phyloP scores from a whole-genome alignment of 2,329 filamentous ascomycete genomes.

The Myriosclerotinia curreyana region DNA sequence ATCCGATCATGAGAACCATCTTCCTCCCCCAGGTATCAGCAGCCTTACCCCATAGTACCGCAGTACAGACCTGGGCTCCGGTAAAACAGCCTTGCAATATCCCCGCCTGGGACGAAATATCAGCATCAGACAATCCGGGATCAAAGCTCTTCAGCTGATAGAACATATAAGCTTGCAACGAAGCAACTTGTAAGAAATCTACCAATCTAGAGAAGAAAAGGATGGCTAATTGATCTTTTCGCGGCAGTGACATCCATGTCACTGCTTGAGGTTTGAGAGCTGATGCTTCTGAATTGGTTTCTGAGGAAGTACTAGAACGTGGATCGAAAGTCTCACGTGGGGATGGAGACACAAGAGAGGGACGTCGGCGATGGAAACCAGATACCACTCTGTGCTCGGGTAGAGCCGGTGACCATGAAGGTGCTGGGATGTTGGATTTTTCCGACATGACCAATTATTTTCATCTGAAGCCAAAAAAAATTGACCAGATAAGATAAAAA shows the following conservation, averaged over 20 bases:
- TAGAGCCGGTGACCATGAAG: not conserved
- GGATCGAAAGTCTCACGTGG: conserved; percentile 13
- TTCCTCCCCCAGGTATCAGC: conserved; percentile 69
- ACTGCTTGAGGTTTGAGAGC: conserved; percentile 41
- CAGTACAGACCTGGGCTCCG: conserved; percentile 76
- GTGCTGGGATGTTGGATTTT: not conserved
- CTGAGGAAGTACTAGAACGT: conserved; percentile 10
- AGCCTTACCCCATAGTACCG: conserved; percentile 76
- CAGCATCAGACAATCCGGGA: conserved; percentile 52
- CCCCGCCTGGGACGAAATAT: conserved; percentile 74
- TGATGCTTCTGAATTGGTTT: conserved; percentile 15
- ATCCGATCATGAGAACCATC: conserved; percentile 72
- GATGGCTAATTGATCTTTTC: conserved; percentile 73
- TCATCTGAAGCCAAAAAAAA: not conserved
- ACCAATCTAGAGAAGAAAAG: conserved; percentile 75
- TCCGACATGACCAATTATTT: conserved; percentile 4
- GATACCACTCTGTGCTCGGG: not conserved
- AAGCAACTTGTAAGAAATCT: conserved; percentile 79
- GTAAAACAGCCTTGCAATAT: conserved; percentile 77
- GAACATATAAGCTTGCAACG: conserved; percentile 68
- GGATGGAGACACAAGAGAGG: conserved; percentile 14
- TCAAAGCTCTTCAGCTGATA: conserved; percentile 82
- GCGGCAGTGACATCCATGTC: conserved; percentile 70
- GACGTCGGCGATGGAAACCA: conserved; percentile 15
- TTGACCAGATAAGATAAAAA: not conserved